phyloP scores from a whole-genome alignment of 345 rosid species.

The Melaleuca alternifolia region DNA sequence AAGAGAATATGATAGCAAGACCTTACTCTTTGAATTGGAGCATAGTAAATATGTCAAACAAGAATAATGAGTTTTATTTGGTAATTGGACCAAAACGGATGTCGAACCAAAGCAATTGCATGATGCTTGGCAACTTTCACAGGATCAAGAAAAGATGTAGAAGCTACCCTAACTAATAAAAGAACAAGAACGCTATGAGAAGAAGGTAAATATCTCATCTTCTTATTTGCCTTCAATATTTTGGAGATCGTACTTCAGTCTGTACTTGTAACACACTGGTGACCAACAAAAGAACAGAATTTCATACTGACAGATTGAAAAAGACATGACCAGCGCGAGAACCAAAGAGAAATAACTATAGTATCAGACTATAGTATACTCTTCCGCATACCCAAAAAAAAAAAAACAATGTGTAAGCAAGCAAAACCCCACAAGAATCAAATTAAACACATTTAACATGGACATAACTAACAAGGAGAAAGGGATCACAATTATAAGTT shows the following conservation, averaged over 20 bases:
- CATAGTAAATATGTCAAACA: not conserved
- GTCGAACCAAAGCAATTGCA: not conserved
- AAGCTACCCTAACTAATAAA: not conserved
- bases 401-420: not conserved
- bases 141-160: not conserved
- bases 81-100: not conserved
- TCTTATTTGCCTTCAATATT: not conserved
- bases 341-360: not conserved
- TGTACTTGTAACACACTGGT: not conserved
- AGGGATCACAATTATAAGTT: not conserved
- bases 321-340: not conserved
- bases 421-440: not conserved
- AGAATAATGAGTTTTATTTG: not conserved
- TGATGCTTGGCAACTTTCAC: not conserved
- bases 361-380: not conserved
- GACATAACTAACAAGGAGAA: not conserved
- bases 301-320: not conserved
- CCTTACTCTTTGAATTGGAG: not conserved
- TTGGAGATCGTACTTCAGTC: not conserved
- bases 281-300: not conserved
- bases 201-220: not conserved
- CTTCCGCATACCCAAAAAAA: not conserved
- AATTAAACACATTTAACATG: not conserved
- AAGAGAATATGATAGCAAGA: not conserved
- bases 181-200: not conserved